phyloP scores from a whole-genome alignment of 441 rosid species.

The Erodium texanum region DNA sequence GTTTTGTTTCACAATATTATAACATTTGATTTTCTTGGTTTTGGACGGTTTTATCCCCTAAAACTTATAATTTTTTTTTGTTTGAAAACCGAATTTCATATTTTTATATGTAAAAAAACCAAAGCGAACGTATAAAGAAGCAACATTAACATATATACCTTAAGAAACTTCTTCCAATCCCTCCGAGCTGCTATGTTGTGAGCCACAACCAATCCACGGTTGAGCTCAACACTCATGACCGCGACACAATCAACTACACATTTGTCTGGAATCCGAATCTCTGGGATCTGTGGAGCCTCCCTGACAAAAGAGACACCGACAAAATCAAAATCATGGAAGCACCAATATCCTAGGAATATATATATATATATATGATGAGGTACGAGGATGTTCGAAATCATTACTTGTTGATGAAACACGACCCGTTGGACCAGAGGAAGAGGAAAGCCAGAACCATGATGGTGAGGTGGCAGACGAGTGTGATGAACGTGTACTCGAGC shows the following conservation, averaged over 20 bases:
- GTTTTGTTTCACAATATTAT: no score
- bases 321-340: background rate
- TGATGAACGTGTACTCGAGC: conserved; percentile 46
- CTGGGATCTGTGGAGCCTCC: conserved; percentile 27
- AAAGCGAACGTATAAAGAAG: no score
- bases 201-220: conserved; percentile 22
- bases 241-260: conserved; percentile 22
- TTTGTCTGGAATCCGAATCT: conserved; percentile 21
- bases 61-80: no score
- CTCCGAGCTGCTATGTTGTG: conserved; percentile 28
- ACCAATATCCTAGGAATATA: background rate
- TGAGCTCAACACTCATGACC: conserved; percentile 22
- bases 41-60: no score
- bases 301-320: conserved; percentile 4
- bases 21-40: no score
- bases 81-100: no score
- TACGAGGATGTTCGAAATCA: background rate
- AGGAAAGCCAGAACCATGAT: conserved; percentile 38
- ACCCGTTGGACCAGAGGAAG: conserved; percentile 49
- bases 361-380: background rate
- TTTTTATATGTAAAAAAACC: no score
- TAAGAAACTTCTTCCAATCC: conserved; percentile 30
- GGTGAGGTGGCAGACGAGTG: conserved; percentile 39
- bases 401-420: conserved; percentile 47
- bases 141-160: conserved; percentile 18